A percentile compares a stretch with the other conserved stretches of the same genome.
phyloP scores from a whole-genome alignment of 345 rosid genomes.

The Lumnitzera littorea region DNA sequence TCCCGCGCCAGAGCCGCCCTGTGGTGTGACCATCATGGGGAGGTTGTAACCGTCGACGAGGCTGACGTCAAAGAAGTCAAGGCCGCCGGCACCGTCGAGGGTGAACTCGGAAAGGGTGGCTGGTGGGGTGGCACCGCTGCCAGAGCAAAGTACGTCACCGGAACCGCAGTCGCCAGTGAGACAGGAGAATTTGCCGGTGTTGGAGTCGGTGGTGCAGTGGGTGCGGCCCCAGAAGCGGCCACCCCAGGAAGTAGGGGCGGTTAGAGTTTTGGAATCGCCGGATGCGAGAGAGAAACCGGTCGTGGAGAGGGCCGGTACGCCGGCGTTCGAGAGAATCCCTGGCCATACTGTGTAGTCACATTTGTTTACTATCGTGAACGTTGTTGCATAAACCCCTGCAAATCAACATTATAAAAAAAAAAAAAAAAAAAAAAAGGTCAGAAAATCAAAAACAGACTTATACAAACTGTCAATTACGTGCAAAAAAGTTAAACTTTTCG shows the following conservation, averaged over 20 bases:
- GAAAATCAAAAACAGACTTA: background rate
- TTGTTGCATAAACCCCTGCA: slow-evolving; percentile 45
- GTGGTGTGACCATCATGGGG: slow-evolving; percentile 22
- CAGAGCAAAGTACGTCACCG: slow-evolving; percentile 65
- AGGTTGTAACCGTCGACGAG: slow-evolving; percentile 37
- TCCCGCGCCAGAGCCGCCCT: slow-evolving; percentile 59
- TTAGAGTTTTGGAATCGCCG: slow-evolving; percentile 46
- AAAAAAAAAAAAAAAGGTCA: background rate
- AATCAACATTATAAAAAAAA: background rate
- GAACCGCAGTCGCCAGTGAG: slow-evolving; percentile 85
- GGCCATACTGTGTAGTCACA: slow-evolving; percentile 90
- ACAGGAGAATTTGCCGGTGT: slow-evolving; percentile 72
- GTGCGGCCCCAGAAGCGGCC: slow-evolving; percentile 96
- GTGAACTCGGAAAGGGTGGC: slow-evolving; percentile 86
- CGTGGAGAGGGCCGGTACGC: slow-evolving; percentile 48
- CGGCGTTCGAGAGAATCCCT: slow-evolving; percentile 81
- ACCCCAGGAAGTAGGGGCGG: slow-evolving; percentile 85
- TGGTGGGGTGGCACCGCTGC: slow-evolving; percentile 76
- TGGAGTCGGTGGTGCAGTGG: slow-evolving; percentile 55
- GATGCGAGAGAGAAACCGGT: slow-evolving; percentile 75
- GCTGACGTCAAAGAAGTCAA: slow-evolving; percentile 32
- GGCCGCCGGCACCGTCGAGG: slow-evolving; percentile 18
- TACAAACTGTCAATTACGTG: background rate
- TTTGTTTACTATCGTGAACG: slow-evolving; percentile 59
- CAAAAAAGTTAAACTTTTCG: background rate